Evolutionary conservation across 345 rosid genomes (phyloP), one percentile per base, ranked within the genome.

Genomic region (Linum usitatissimum): DNA sequence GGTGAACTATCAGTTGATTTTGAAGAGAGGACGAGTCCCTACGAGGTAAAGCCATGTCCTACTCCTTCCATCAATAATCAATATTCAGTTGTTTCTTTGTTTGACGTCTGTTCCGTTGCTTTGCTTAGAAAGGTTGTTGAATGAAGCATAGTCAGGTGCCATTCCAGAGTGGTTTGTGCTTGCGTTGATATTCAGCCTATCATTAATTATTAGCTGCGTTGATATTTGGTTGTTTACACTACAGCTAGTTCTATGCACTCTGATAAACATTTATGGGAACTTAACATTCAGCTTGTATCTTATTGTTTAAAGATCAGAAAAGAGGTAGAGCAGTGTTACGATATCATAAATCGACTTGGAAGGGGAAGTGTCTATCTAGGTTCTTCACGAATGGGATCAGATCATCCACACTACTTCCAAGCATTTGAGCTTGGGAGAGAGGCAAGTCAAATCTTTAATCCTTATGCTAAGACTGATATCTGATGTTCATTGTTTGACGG

Each of bases 331-430:
- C 68, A 61, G 39, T 91, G 98, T 76, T 91, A 86, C 55, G 81
- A 83, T 48, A 89, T 92, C 65, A 70, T 85, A 74, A 79, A 64
- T 51, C 78, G 83, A 66, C 83, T 88, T 9, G 95, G 98, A 60
- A 82, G 91, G 70, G 98, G 98, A 61, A 85, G 83, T 60, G 68
- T 86, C 54, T 92, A 92, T 73, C 74, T 92, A 74, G 96, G 98
- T 64, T 92, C 95, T 13, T 81, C 96, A 1, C 82, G 98, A 71
- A 82, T 84, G 84, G 89, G 80, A 65, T 75, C 85, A 8, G 76
- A 77, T 72, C 89, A 81, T 77, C 75, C 80, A 14, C 93, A 87
- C 79, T 83, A 87, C 73, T 57, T 62, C 48, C 80, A 78, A 76
- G 65, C 88, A n/a, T 56, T 70, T 62, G 88, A 89, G 73, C 65